Base-by-base conservation (phyloP, 805 yeast species). In the Candida takata region DNA sequence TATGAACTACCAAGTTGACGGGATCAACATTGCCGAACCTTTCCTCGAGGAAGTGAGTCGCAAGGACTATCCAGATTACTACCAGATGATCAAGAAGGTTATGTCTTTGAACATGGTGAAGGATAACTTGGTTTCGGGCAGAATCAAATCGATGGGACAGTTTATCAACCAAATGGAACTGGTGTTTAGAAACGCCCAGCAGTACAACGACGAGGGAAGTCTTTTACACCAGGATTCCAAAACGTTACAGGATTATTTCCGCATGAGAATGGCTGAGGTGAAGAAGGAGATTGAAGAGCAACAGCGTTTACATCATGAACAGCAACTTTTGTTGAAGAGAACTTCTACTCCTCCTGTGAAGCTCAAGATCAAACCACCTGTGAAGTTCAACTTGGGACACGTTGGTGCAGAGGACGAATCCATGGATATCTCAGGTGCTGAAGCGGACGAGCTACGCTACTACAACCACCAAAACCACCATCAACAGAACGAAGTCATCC, bases 51-150 rank as follows among this genome's bases (percentile, higher is more conserved):
- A 77, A 37, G 92, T 90, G 3, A 77, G 77, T 49, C 71, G 70
- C 23, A 72, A 72, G 11, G 74, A 72, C 40, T 80, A 82, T 48
- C 95, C 95, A 1, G 95, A 84, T 49, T 88, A 88, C 61, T 79
- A 79, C 59, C 70, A 74, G 43, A 63, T 83, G 6, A 78, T 90
- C 29, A 70, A 74, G 44, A 64, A 70, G 36, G 95, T 95, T 11
- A 82, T 85, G 57, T 74, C 95, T 1, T 71, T 90, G 48, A 69
- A 67, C 34, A 66, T 73, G 23, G 72, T 90, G 9, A 61, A 69
- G 41, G 60, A 61, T 15, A 70, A 71, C 33, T 52, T 87, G 29
- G 71, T 71, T 13, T 58, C 57, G 13, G 74, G 76, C 17, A 67
- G 71, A 21, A 73, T 74, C 40, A 64, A 67, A 4, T 69, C 72